Percentiles rank a stretch among this genome's conserved stretches.
These are phyloP conservation scores for Beauveria medogensis DNA, from an alignment of 2,329 filamentous ascomycete species.

Conservation along the genomic window DNA sequence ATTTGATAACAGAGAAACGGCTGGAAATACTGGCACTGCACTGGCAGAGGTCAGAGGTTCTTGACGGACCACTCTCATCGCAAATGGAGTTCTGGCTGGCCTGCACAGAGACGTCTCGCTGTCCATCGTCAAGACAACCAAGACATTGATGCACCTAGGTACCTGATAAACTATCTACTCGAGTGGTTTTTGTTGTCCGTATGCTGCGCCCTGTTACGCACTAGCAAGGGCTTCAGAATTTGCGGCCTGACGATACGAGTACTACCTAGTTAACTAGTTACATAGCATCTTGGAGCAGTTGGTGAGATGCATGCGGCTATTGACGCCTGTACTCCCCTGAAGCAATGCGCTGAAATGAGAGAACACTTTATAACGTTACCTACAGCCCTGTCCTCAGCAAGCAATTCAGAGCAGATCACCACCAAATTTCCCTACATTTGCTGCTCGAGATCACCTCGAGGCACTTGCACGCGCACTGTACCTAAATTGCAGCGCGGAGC, in stretches of 20 bases:
- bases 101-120: too few species aligned
- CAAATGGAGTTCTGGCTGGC: not conserved
- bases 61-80: not conserved
- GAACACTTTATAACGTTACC: not conserved
- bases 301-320: not conserved
- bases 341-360: not conserved
- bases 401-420: not conserved
- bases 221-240: not conserved
- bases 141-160: not conserved
- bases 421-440: too few species aligned
- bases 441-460: not conserved
- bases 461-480: not conserved
- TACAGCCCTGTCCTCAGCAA: not conserved
- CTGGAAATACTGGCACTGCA: too few species aligned
- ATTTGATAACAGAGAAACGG: not conserved
- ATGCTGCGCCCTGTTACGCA: not conserved
- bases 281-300: not conserved
- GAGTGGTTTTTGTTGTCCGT: not conserved
- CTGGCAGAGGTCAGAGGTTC: too few species aligned
- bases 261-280: too few species aligned
- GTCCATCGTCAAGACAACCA: not conserved
- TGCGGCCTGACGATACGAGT: not conserved
- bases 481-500: not conserved
- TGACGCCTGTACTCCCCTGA: not conserved
- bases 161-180: not conserved